phyloP scores from a whole-genome alignment of 2,329 filamentous ascomycete genomes.

The Aspergillus pseudoglaucus region DNA sequence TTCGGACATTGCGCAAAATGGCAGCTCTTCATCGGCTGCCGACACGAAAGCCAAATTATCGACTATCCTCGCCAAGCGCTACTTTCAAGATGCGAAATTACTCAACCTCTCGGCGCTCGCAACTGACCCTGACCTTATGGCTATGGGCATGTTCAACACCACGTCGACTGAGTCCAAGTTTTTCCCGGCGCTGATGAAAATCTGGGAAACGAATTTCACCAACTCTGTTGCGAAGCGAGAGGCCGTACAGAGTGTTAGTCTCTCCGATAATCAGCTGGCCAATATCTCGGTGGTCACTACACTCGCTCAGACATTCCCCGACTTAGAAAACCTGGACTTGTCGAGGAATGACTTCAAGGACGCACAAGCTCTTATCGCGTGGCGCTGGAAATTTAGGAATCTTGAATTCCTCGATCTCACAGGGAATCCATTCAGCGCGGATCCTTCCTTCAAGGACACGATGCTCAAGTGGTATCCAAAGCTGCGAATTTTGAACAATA shows the following conservation, averaged over 20 bases:
- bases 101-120: conserved; percentile 76
- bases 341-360: conserved; percentile 73
- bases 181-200: conserved; percentile 83
- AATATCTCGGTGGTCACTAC: conserved; percentile 66
- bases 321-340: conserved; percentile 81
- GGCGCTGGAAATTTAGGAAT: conserved; percentile 71
- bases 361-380: conserved; percentile 61
- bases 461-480: conserved; percentile 77
- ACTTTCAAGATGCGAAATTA: conserved; percentile 64
- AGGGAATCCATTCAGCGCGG: conserved; percentile 65
- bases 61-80: conserved; percentile 66
- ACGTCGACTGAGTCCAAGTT: conserved; percentile 73
- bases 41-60: conserved; percentile 65
- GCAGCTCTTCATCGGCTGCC: conserved; percentile 42
- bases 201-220: conserved; percentile 73
- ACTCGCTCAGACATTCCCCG: conserved; percentile 72
- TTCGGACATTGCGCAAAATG: conserved; percentile 20
- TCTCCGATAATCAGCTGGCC: conserved; percentile 72
- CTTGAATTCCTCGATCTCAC: conserved; percentile 75
- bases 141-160: conserved; percentile 68
- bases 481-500: conserved; percentile 68
- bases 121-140: conserved; percentile 63
- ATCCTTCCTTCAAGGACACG: conserved; percentile 58
- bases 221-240: conserved; percentile 65
- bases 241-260: conserved; percentile 72